These are phyloP conservation scores for Trypanosoma congolense DNA, from an alignment of 208 protist species.

Conservation along the genomic window DNA sequence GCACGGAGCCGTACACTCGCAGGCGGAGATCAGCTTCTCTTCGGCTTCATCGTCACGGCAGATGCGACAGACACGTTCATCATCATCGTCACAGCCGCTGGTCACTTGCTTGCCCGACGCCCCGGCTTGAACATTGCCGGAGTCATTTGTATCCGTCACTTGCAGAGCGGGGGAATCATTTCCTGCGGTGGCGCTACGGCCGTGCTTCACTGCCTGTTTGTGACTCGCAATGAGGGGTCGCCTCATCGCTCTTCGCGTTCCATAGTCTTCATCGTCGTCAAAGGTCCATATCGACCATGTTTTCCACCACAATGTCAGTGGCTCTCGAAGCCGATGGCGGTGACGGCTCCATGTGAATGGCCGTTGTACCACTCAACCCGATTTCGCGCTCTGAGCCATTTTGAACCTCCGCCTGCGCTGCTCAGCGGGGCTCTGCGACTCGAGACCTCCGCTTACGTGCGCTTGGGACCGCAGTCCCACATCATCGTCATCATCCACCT, in stretches of 20 bases:
- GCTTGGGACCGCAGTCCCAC: not conserved
- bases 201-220: not conserved
- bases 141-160: not conserved
- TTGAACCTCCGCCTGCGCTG: not conserved
- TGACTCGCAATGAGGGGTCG: not conserved
- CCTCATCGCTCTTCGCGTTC: not conserved
- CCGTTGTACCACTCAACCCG: not conserved
- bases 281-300: not conserved
- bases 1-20: constrained; percentile 66
- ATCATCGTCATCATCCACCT: not conserved
- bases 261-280: not conserved
- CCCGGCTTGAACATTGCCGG: too few species aligned
- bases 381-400: not conserved
- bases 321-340: not conserved
- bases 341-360: not conserved
- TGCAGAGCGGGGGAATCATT: too few species aligned
- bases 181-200: too few species aligned
- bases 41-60: constrained; percentile 59
- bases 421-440: too few species aligned
- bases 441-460: not conserved
- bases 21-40: constrained; percentile 57
- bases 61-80: constrained; percentile 71
- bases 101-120: too few species aligned
- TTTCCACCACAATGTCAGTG: not conserved
- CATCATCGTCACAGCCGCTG: constrained; percentile 26